A percentile compares a stretch with the other conserved stretches of the same genome.
These are phyloP conservation scores for Suillus spraguei DNA, from an alignment of 768 basidiomycete genomes.

Conservation along the genomic window DNA sequence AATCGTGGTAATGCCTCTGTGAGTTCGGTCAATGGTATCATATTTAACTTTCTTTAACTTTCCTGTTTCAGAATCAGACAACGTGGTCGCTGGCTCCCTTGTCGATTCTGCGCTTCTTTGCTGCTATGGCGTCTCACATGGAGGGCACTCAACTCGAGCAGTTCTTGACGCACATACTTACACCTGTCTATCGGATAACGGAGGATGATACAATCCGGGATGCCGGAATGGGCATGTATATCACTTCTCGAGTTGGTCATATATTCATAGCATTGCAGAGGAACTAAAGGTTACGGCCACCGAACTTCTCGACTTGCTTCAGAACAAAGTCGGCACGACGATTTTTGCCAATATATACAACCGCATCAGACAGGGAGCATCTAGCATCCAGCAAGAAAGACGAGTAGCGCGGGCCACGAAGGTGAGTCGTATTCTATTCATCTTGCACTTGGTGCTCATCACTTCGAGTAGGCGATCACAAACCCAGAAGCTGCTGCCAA, in stretches of 20 bases:
- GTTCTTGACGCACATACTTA: constrained; percentile 83
- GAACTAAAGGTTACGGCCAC: constrained; percentile 79
- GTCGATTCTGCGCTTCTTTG: constrained; percentile 89
- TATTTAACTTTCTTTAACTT: neutral
- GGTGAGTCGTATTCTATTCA: constrained; percentile 34
- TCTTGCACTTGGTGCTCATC: neutral
- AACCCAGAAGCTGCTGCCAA: constrained; percentile 79
- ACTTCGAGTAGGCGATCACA: constrained; percentile 52
- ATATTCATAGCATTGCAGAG: constrained; percentile 44
- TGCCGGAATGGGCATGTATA: constrained; percentile 66
- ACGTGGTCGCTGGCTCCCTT: constrained; percentile 86
- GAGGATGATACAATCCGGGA: constrained; percentile 88
- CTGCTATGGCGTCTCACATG: constrained; percentile 83
- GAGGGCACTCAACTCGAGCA: constrained; percentile 55
- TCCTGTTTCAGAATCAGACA: constrained; percentile 43
- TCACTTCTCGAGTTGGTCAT: neutral
- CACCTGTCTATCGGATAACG: constrained; percentile 82
- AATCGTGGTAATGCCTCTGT: constrained; percentile 53
- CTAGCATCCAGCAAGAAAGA: constrained; percentile 70
- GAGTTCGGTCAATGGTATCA: constrained; percentile 24
- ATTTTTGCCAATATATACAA: constrained; percentile 82
- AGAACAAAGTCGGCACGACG: constrained; percentile 84
- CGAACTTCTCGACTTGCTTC: constrained; percentile 88
- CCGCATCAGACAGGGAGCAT: constrained; percentile 70
- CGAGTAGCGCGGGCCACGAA: constrained; percentile 58